Evolutionary conservation across 2,329 filamentous ascomycete genomes (phyloP).

Genomic region (Diplodia seriata): DNA sequence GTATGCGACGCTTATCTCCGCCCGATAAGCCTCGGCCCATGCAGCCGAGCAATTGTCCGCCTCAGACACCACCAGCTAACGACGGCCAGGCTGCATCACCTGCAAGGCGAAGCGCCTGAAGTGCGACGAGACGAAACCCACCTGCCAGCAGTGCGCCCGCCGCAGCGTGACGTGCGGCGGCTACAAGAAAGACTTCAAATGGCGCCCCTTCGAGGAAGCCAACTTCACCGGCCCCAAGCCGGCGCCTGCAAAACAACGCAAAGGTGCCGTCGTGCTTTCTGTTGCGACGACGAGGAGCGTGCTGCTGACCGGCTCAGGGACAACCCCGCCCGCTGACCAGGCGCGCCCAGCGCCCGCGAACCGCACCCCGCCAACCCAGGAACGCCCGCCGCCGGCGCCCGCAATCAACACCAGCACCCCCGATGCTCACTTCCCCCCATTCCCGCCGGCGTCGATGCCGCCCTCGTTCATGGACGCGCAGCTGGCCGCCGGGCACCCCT

Average conservation of each 20-base stretch:
- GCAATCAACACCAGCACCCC: slow-evolving; percentile 12
- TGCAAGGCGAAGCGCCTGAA: slow-evolving; percentile 77
- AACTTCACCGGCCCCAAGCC: slow-evolving; percentile 57
- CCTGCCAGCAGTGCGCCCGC: slow-evolving; percentile 70
- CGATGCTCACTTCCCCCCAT: slow-evolving; percentile 20
- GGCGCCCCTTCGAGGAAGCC: slow-evolving; percentile 72
- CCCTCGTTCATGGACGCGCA: slow-evolving; percentile 26
- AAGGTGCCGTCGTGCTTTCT: slow-evolving; percentile 23
- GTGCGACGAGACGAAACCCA: slow-evolving; percentile 75
- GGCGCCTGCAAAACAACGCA: slow-evolving; percentile 32
- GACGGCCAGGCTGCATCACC: slow-evolving; percentile 68
- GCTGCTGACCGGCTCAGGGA: slow-evolving; percentile 33
- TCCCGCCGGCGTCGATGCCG: slow-evolving; percentile 3
- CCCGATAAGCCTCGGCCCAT: slow-evolving; percentile 35
- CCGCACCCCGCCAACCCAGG: slow-evolving; percentile 25
- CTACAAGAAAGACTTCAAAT: slow-evolving; percentile 79
- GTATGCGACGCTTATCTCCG: slow-evolving; percentile 53
- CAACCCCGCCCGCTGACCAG: slow-evolving; percentile 31
- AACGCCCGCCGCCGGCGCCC: slow-evolving; percentile 9
- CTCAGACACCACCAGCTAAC: slow-evolving; percentile 28
- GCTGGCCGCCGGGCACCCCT: slow-evolving; percentile 33
- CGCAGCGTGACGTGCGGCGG: slow-evolving; percentile 71
- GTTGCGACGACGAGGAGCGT: not conserved
- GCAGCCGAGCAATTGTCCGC: slow-evolving; percentile 30
- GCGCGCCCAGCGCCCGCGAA: slow-evolving; percentile 7